Evolutionary conservation across 352 stramenopile species (phyloP), one percentile per base, ranked within the genome.

Genomic region (Globisporangium paddicum): DNA sequence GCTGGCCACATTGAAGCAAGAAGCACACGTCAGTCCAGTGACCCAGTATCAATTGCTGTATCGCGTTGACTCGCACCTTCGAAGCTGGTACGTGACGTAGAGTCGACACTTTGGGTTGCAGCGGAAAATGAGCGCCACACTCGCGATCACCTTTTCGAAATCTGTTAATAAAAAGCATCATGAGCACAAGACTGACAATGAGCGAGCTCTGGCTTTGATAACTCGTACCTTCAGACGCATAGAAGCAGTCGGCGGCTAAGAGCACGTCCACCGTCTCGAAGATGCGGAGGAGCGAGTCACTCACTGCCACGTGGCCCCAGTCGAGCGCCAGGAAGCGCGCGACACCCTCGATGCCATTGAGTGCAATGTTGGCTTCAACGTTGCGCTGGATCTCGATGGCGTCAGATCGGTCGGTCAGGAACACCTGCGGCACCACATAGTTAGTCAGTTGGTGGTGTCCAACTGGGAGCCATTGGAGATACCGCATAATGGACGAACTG

Each of bases 61-160:
- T 48, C 11, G 1, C 18, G 21, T 0, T 48, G 19, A 2, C 18
- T 18, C 25, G 25, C 21, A 79, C 73, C 73, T 88, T 45, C 80
- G 80, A 0, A 90, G 58, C 65, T 90, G 80, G 44, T 90, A 88
- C 11, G 76, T 74, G n/a, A 73, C 76, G 68, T 76, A 75, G 46
- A 87, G 79, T 8, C 60, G 69, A 58, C 69, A 82, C 14, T 55
- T 55, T 5, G 52, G 60, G 37, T 67, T 84, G 53, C 68, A 78
- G 16, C 76, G 77, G 54, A 88, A 84, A 44, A 90, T 67, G 10
- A 86, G 37, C 14, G 77, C 78, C n/a, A 88, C 72, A 0, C 70
- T 90, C n/a, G 75, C 74, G 5, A 90, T 40, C 25, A 87, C 77
- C 32, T 82, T 86, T 28, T 90, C 80, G 57, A 90, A 88, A 64